Percentiles rank a stretch among this genome's conserved stretches.
Conservation (phyloP, 352 stramenopile species). For the Phytopythium boreale region DNA sequence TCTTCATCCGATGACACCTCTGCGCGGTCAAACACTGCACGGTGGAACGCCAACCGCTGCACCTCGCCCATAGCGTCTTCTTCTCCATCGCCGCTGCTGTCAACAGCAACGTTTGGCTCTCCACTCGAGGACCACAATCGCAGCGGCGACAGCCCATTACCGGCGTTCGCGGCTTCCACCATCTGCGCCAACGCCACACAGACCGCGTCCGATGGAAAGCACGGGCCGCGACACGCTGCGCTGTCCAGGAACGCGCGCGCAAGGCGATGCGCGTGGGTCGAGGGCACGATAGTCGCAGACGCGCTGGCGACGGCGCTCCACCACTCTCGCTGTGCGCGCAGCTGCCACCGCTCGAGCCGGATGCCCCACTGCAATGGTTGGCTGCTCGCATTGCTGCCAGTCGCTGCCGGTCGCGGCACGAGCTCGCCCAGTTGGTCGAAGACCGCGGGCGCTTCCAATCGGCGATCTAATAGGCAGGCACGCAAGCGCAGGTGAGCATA, state of each 20-base stretch:
- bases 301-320: conserved; percentile 52
- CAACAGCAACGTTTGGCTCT: not conserved
- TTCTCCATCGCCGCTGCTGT: not conserved
- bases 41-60: conserved; percentile 17
- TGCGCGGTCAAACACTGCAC: conserved; percentile 16
- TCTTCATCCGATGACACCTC: conserved; percentile 5
- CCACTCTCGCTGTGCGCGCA: conserved; percentile 47
- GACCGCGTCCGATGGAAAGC: conserved; percentile 18
- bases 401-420: conserved; percentile 14
- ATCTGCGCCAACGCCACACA: conserved; percentile 26
- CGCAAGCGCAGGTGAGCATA: not conserved
- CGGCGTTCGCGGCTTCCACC: conserved; percentile 7
- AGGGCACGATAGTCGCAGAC: conserved; percentile 6
- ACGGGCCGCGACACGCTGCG: not conserved
- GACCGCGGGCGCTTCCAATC: conserved; percentile 24
- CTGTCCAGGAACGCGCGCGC: conserved; percentile 23
- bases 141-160: not conserved
- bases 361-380: conserved; percentile 22
- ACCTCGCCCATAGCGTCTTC: not conserved
- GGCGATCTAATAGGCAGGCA: conserved; percentile 25
- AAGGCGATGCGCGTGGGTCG: conserved; percentile 11
- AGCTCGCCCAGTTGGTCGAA: conserved; percentile 24
- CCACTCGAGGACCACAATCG: not conserved
- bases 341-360: conserved; percentile 34
- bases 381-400: not conserved